phyloP scores from a whole-genome alignment of 257 asterid genomes.

The Ilex aquifolium region DNA sequence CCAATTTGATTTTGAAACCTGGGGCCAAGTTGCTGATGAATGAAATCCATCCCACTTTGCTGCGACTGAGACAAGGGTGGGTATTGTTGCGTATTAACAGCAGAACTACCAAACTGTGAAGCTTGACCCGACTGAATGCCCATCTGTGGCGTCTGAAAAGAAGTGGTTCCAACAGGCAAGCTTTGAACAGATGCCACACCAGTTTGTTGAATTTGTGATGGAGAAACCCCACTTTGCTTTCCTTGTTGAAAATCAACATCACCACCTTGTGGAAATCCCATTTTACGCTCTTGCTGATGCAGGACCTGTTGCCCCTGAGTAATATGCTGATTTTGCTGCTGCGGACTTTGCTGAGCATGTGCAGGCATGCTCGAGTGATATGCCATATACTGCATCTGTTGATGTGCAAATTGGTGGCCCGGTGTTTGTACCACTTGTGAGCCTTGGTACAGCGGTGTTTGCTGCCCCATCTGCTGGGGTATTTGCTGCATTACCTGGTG shows the following conservation, averaged over 20 bases:
- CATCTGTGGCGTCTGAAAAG: constrained; percentile 36
- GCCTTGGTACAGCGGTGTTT: constrained; percentile 46
- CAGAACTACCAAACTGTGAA: constrained; percentile 36
- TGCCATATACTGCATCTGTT: constrained; percentile 43
- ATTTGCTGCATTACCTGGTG: constrained; percentile 34
- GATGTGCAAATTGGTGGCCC: constrained; percentile 50
- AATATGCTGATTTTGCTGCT: constrained; percentile 48
- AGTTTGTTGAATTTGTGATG: constrained; percentile 49
- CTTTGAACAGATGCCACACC: constrained; percentile 44
- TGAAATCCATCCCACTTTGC: constrained; percentile 39
- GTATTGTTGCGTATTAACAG: constrained; percentile 47
- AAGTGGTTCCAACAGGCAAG: constrained; percentile 31
- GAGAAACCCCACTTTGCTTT: constrained; percentile 58
- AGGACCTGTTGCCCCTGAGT: constrained; percentile 53
- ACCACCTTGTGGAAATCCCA: constrained; percentile 49
- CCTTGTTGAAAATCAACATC: constrained; percentile 51
- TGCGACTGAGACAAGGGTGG: constrained; percentile 37
- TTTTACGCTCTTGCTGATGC: constrained; percentile 54
- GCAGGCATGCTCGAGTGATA: constrained; percentile 56
- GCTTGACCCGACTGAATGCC: constrained; percentile 44
- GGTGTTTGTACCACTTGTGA: constrained; percentile 49
- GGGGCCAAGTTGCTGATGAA: constrained; percentile 44
- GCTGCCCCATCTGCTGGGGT: constrained; percentile 28
- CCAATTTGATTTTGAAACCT: constrained; percentile 60
- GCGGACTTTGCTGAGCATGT: constrained; percentile 53